Percentiles rank a stretch among this genome's conserved stretches.
Conservation (phyloP, 805 yeast species). For the Grigorovia yakushimaensis region DNA sequence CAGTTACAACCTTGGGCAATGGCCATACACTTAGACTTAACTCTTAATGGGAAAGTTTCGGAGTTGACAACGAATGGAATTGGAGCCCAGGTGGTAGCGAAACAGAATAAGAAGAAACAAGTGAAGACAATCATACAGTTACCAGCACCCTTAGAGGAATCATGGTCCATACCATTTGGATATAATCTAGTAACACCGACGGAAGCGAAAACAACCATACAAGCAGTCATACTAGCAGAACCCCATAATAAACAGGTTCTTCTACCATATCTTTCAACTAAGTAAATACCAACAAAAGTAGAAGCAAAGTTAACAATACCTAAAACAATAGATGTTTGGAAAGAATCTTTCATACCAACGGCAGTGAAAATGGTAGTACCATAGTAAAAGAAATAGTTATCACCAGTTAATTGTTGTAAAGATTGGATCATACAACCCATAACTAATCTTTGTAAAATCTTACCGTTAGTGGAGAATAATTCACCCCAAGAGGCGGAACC, state of each 20-base stretch:
- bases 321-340: conserved; percentile 47
- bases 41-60: conserved; percentile 65
- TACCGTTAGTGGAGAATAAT: conserved; percentile 58
- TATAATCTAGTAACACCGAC: conserved; percentile 45
- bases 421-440: conserved; percentile 51
- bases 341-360: conserved; percentile 51
- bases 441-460: conserved; percentile 36
- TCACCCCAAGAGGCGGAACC: conserved; percentile 62
- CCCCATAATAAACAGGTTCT: conserved; percentile 40
- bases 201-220: conserved; percentile 44
- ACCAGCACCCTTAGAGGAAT: conserved; percentile 49
- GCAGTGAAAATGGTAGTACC: conserved; percentile 56
- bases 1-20: conserved; percentile 58
- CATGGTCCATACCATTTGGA: conserved; percentile 28
- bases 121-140: conserved; percentile 63
- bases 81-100: conserved; percentile 73
- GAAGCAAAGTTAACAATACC: conserved; percentile 54
- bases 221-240: conserved; percentile 38
- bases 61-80: conserved; percentile 55
- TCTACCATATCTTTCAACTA: conserved; percentile 48
- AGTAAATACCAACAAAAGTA: conserved; percentile 42
- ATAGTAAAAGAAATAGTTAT: conserved; percentile 58
- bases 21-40: conserved; percentile 48
- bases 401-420: conserved; percentile 61
- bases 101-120: conserved; percentile 60